Conservation (phyloP, 257 asterid genomes). For the Solanum tarapatanum region DNA sequence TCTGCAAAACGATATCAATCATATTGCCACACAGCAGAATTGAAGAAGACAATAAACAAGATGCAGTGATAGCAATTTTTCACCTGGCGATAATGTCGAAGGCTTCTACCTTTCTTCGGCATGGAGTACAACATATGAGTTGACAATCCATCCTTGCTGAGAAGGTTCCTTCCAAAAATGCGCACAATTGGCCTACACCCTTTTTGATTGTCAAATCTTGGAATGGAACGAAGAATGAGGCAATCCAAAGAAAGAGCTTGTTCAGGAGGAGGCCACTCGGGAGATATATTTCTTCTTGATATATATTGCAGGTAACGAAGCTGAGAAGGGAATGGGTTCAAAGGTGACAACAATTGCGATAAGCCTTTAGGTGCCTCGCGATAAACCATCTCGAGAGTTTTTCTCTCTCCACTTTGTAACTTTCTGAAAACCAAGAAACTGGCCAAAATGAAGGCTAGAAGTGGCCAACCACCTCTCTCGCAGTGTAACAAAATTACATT, state of each 20-base stretch:
- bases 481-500: slow-evolving; percentile 88
- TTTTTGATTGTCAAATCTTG: slow-evolving; percentile 75
- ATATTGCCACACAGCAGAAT: slow-evolving; percentile 13
- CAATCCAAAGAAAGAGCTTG: slow-evolving; percentile 93
- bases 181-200: slow-evolving; percentile 92
- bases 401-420: slow-evolving; percentile 34
- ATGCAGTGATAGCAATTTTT: background rate
- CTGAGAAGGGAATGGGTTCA: slow-evolving; percentile 95
- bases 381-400: slow-evolving; percentile 82
- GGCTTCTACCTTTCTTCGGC: slow-evolving; percentile 73
- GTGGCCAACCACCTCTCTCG: slow-evolving; percentile 95
- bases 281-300: slow-evolving; percentile 76
- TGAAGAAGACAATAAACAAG: slow-evolving; percentile 1
- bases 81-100: slow-evolving; percentile 49
- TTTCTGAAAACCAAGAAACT: slow-evolving; percentile 85
- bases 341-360: slow-evolving; percentile 75
- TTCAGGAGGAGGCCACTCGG: slow-evolving; percentile 97
- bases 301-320: slow-evolving; percentile 88
- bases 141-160: slow-evolving; percentile 86
- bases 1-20: slow-evolving; percentile 24
- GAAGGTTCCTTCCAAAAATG: slow-evolving; percentile 82
- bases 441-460: slow-evolving; percentile 72
- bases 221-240: slow-evolving; percentile 80
- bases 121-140: slow-evolving; percentile 89
- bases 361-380: slow-evolving; percentile 91